phyloP scores from a whole-genome alignment of 2,329 filamentous ascomycete species.

The Trichoderma gracile region DNA sequence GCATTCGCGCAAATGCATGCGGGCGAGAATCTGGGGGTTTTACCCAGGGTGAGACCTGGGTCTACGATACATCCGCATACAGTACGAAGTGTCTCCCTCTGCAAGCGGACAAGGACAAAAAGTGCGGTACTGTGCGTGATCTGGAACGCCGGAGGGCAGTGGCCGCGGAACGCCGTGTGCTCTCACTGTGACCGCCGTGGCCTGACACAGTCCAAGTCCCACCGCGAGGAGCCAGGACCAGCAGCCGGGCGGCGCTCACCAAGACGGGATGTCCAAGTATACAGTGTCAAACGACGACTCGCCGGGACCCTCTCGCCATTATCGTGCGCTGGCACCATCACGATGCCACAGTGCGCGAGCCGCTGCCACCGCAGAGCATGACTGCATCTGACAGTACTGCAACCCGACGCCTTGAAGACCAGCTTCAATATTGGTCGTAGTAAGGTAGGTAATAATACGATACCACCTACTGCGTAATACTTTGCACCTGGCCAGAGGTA shows the following conservation, averaged over 20 bases:
- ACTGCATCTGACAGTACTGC: not conserved
- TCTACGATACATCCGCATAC: too few relatives aligned
- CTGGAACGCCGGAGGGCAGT: too few relatives aligned
- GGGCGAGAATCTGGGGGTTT: slow-evolving; percentile 10
- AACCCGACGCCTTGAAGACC: not conserved
- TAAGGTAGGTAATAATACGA: too few relatives aligned
- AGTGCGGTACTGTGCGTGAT: not conserved
- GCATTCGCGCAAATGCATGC: slow-evolving; percentile 3
- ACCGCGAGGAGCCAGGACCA: not conserved
- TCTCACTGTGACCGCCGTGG: not conserved
- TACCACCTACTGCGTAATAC: too few relatives aligned
- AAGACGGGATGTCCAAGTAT: too few relatives aligned
- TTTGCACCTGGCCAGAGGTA: too few relatives aligned
- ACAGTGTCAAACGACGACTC: too few relatives aligned
- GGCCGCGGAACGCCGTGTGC: too few relatives aligned
- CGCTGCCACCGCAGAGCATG: not conserved
- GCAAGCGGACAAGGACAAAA: too few relatives aligned
- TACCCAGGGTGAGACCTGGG: not conserved
- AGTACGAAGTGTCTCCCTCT: not conserved
- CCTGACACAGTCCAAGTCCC: not conserved
- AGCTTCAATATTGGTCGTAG: not conserved
- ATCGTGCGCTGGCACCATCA: slow-evolving; percentile 12
- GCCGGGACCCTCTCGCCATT: slow-evolving; percentile 4
- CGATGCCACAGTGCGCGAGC: slow-evolving; percentile 9
- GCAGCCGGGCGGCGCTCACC: too few relatives aligned